phyloP scores from a whole-genome alignment of 192 early-diverging fungal species.

The Mortierella hygrophila region DNA sequence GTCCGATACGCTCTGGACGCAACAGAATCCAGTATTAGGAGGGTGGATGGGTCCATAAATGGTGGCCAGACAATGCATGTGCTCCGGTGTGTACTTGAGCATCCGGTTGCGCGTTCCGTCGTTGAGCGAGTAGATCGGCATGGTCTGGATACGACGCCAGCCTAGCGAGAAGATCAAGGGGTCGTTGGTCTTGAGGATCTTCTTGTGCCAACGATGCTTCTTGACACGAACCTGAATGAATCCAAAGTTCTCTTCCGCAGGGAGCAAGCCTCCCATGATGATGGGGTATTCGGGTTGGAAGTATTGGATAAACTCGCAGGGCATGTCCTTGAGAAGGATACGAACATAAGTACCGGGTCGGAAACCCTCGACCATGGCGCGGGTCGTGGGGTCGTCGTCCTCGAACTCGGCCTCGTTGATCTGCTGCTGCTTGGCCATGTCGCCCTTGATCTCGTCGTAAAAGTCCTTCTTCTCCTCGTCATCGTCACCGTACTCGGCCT shows the following conservation, averaged over 20 bases:
- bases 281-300: conserved; percentile 94
- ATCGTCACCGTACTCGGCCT: conserved; percentile 89
- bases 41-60: conserved; percentile 95
- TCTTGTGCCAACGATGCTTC: conserved; percentile 96
- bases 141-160: conserved; percentile 98
- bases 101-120: conserved; percentile 95
- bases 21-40: conserved; percentile 98
- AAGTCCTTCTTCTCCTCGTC: conserved; percentile 79
- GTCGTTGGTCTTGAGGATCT: conserved; percentile 97
- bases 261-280: conserved; percentile 89
- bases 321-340: conserved; percentile 90
- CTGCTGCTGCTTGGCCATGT: conserved; percentile 85
- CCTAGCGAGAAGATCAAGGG: conserved; percentile 97
- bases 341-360: conserved; percentile 95
- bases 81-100: conserved; percentile 99
- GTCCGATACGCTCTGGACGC: conserved; percentile 81
- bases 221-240: conserved; percentile 97
- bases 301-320: conserved; percentile 93
- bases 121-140: conserved; percentile 94
- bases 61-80: conserved; percentile 99
- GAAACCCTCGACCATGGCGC: conserved; percentile 92
- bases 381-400: conserved; percentile 76
- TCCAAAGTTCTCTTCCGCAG: conserved; percentile 93
- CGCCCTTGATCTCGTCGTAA: conserved; percentile 92
- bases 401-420: conserved; percentile 92